phyloP scores from a whole-genome alignment of 805 yeast species.

The Lachancea fermentati region DNA sequence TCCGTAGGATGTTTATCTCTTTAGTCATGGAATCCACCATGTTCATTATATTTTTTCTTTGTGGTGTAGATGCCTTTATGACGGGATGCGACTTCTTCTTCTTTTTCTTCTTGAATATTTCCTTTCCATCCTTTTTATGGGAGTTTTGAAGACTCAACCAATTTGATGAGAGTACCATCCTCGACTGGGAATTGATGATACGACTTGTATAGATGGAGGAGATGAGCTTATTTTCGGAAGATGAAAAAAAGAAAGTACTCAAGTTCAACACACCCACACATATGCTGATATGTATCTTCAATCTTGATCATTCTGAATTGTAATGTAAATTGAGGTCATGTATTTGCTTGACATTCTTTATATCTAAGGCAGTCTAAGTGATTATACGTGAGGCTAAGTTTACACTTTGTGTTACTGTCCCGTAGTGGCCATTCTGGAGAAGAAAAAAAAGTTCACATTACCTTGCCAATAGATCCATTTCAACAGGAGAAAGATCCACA shows the following conservation, averaged over 20 bases:
- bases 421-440: neutral
- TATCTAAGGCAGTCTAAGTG: too few relatives aligned
- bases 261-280: too few relatives aligned
- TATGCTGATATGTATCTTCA: too few relatives aligned
- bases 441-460: neutral
- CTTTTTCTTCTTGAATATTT: neutral
- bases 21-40: constrained; percentile 30
- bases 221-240: neutral
- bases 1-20: constrained; percentile 23
- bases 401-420: too few relatives aligned
- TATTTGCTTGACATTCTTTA: too few relatives aligned
- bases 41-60: constrained; percentile 21
- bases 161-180: constrained; percentile 34
- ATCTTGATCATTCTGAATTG: too few relatives aligned
- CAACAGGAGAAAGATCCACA: neutral
- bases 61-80: neutral
- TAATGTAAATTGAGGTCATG: too few relatives aligned
- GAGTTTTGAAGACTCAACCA: constrained; percentile 29
- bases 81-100: neutral
- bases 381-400: too few relatives aligned
- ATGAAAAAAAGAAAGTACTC: too few relatives aligned
- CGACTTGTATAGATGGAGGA: neutral
- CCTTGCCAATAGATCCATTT: too few relatives aligned
- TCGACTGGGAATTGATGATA: neutral
- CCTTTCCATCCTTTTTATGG: neutral